Evolutionary conservation across 2,329 filamentous ascomycete genomes (phyloP).

Genomic region (Cladosporium sp.): DNA sequence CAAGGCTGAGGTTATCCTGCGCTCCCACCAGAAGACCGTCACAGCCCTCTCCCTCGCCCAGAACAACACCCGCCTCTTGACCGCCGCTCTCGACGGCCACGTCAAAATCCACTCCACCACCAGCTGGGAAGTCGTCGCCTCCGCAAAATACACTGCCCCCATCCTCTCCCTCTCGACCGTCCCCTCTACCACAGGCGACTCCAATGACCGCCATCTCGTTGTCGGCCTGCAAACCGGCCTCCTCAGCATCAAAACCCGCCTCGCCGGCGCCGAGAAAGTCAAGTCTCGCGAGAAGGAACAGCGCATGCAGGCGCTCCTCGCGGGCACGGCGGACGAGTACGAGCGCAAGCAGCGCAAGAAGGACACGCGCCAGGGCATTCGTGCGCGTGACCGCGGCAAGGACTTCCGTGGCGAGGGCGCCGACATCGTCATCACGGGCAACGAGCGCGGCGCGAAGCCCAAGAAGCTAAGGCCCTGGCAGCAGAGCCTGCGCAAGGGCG

Average conservation of each 20-base stretch:
- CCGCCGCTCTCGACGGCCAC: constrained; percentile 87
- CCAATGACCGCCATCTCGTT: constrained; percentile 84
- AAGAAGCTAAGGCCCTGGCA: constrained; percentile 73
- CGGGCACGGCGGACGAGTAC: constrained; percentile 70
- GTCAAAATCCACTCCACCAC: constrained; percentile 95
- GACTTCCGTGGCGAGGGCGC: constrained; percentile 79
- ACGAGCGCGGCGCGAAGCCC: constrained; percentile 53
- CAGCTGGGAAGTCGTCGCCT: constrained; percentile 93
- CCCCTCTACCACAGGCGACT: constrained; percentile 52
- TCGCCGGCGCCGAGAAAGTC: constrained; percentile 73
- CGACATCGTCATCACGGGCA: constrained; percentile 80
- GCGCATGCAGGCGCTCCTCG: constrained; percentile 76
- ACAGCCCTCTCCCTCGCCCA: constrained; percentile 79
- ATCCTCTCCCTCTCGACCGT: constrained; percentile 80
- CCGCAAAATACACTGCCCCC: constrained; percentile 86
- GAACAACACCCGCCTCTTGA: constrained; percentile 72
- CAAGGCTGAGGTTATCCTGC: constrained; percentile 76
- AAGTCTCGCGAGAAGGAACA: constrained; percentile 70
- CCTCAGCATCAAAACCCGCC: constrained; percentile 82
- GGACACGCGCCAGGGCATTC: constrained; percentile 54
- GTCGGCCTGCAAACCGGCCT: constrained; percentile 93
- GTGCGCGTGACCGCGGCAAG: constrained; percentile 56
- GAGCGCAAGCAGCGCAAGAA: constrained; percentile 64
- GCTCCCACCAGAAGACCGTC: constrained; percentile 96
- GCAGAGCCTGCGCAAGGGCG: constrained; percentile 67